These are phyloP conservation scores for Primulina huaijiensis DNA, from an alignment of 257 asterid species.

Conservation along the genomic window DNA sequence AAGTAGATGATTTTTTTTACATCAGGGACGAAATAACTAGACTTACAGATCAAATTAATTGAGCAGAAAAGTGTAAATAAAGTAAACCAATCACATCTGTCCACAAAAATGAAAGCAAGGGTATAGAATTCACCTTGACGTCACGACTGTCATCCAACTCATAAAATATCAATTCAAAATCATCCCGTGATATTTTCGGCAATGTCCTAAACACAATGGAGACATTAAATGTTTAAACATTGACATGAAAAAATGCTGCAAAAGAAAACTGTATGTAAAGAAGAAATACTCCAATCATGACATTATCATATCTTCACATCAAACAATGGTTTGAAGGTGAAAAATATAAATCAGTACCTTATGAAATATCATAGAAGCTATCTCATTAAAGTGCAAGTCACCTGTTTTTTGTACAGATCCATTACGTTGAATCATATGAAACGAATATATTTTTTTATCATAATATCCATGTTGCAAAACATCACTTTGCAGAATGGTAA, in stretches of 20 bases:
- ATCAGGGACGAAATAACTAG: background rate
- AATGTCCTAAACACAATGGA: slow-evolving; percentile 53
- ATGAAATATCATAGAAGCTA: background rate
- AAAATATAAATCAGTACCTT: background rate
- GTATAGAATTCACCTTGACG: slow-evolving; percentile 58
- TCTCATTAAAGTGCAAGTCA: background rate
- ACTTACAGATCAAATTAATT: background rate
- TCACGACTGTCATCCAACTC: slow-evolving; percentile 94
- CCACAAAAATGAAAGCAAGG: slow-evolving; percentile 13
- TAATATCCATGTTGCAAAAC: no score
- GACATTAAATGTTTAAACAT: slow-evolving; percentile 23
- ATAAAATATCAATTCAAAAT: slow-evolving; percentile 76
- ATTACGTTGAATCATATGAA: no score
- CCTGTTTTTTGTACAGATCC: background rate
- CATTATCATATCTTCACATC: slow-evolving; percentile 5
- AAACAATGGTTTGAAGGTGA: background rate
- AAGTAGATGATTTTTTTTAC: background rate
- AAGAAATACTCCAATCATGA: slow-evolving; percentile 7
- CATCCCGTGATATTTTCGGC: slow-evolving; percentile 90
- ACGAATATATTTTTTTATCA: no score
- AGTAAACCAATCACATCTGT: background rate
- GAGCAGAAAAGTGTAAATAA: background rate
- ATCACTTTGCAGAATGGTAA: no score
- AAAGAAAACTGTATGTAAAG: slow-evolving; percentile 4
- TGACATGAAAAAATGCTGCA: slow-evolving; percentile 19